These are phyloP conservation scores for Microsporum canis DNA, from an alignment of 2,329 filamentous ascomycete genomes.

Conservation along the genomic window DNA sequence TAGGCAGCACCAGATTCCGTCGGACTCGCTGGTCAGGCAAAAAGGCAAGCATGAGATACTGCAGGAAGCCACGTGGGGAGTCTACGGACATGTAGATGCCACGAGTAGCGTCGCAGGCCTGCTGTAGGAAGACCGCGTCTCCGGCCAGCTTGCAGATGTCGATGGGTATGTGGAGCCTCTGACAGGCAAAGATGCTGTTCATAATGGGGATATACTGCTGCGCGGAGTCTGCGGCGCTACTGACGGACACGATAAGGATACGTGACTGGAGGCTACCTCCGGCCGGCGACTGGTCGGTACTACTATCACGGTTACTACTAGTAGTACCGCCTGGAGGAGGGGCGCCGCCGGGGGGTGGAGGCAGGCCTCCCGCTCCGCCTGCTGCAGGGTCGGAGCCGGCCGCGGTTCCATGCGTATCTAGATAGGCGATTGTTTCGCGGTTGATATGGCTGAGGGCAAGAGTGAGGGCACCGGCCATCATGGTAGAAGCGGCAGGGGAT, in stretches of 20 bases:
- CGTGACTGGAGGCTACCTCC: slow-evolving; percentile 55
- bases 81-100: slow-evolving; percentile 57
- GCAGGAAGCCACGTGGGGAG: slow-evolving; percentile 60
- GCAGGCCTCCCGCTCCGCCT: slow-evolving; percentile 13
- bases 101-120: slow-evolving; percentile 65
- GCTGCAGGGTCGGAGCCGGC: slow-evolving; percentile 30
- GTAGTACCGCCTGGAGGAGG: neutral
- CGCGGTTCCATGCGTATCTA: slow-evolving; percentile 43
- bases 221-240: slow-evolving; percentile 74
- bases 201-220: slow-evolving; percentile 95
- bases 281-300: slow-evolving; percentile 21
- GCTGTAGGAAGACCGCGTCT: slow-evolving; percentile 83
- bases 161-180: slow-evolving; percentile 76
- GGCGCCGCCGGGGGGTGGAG: slow-evolving; percentile 11
- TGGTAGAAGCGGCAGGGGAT: slow-evolving; percentile 54
- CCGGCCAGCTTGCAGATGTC: slow-evolving; percentile 82
- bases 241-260: slow-evolving; percentile 83
- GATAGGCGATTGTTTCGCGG: slow-evolving; percentile 58
- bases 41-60: slow-evolving; percentile 92
- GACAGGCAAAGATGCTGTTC: slow-evolving; percentile 95
- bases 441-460: slow-evolving; percentile 85
- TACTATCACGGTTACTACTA: too few relatives aligned
- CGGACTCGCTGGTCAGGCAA: slow-evolving; percentile 58
- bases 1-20: slow-evolving; percentile 61
- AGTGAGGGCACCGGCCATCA: slow-evolving; percentile 82